These are phyloP conservation scores for Gamsiella multidivaricata DNA, from an alignment of 192 early-diverging fungal species.

Conservation along the genomic window DNA sequence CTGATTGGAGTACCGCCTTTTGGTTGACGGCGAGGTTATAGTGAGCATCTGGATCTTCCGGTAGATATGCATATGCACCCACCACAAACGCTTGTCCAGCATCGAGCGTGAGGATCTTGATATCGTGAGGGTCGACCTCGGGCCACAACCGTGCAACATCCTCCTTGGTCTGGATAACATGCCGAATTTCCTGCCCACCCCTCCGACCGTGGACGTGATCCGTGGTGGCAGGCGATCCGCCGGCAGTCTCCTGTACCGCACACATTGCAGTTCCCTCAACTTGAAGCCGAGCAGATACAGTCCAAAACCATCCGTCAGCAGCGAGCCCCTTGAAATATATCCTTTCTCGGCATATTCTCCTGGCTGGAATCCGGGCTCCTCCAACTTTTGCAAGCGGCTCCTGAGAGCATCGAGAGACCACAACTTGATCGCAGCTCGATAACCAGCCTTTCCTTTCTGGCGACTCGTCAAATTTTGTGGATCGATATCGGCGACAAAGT, in stretches of 20 bases:
- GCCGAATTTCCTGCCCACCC: background rate
- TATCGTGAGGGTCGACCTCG: background rate
- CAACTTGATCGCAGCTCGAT: background rate
- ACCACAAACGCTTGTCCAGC: conserved; percentile 11
- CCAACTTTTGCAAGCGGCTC: background rate
- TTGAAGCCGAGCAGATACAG: background rate
- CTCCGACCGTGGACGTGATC: background rate
- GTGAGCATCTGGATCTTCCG: no score
- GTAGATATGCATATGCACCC: conserved; percentile 3
- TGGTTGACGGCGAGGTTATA: conserved; percentile 2
- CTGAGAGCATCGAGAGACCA: background rate
- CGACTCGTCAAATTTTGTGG: background rate
- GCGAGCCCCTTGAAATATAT: background rate
- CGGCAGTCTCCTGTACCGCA: background rate
- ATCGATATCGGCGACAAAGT: conserved; percentile 6
- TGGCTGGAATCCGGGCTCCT: background rate
- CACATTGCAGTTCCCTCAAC: background rate
- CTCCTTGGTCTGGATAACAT: background rate
- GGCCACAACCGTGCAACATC: conserved; percentile 7
- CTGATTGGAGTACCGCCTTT: conserved; percentile 1
- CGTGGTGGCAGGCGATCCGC: background rate
- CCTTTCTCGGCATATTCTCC: background rate
- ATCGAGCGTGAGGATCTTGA: conserved; percentile 8
- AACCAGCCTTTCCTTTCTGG: conserved; percentile 10
- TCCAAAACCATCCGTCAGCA: background rate